These are phyloP conservation scores for Neltuma alba DNA, from an alignment of 306 rosid genomes.

Conservation along the genomic window DNA sequence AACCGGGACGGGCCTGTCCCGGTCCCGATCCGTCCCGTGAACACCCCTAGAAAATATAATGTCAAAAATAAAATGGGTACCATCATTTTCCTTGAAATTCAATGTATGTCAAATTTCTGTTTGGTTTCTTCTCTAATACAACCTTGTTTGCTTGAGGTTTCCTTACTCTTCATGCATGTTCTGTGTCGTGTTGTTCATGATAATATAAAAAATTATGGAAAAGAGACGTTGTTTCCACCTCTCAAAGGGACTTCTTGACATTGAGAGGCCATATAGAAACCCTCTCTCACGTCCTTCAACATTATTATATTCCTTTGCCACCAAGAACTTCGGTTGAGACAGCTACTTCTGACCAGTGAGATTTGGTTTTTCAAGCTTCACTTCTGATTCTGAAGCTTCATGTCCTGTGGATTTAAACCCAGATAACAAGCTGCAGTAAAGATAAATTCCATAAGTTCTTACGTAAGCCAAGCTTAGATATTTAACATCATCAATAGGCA, in stretches of 20 bases:
- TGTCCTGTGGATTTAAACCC: neutral
- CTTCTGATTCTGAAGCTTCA: neutral
- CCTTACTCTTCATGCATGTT: slow-evolving; percentile 7
- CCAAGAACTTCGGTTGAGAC: slow-evolving; percentile 39
- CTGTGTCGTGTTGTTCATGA: neutral
- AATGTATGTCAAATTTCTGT: neutral
- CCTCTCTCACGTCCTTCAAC: neutral
- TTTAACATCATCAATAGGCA: neutral
- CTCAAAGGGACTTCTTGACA: neutral
- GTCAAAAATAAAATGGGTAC: neutral
- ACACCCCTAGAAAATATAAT: no score
- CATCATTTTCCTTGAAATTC: neutral
- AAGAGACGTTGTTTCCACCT: neutral
- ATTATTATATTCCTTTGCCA: slow-evolving; percentile 34
- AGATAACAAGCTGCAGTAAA: neutral
- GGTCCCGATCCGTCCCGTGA: no score
- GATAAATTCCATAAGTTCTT: neutral
- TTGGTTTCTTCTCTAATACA: neutral
- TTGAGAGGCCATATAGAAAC: neutral
- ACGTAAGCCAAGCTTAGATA: neutral
- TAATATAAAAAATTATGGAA: neutral
- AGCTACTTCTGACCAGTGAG: slow-evolving; percentile 21
- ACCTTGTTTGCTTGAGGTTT: slow-evolving; percentile 2
- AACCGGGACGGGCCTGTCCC: no score
- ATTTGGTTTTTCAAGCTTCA: neutral